Evolutionary conservation across 345 rosid species (phyloP), one percentile per base, ranked within the genome.

Genomic region (Arabis alpina): DNA sequence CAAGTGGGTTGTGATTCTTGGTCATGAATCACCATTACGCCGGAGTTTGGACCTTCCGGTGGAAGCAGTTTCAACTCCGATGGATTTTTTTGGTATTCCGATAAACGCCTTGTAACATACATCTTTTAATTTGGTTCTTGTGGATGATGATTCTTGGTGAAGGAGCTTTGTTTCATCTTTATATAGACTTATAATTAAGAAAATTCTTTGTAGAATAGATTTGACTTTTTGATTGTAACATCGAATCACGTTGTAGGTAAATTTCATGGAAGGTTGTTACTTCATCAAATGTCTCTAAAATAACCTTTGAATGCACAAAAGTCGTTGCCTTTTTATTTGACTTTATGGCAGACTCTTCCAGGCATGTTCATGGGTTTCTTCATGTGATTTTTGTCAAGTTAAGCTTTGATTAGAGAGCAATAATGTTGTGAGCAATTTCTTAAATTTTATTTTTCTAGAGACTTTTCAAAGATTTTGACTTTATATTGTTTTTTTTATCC

Each of bases 41-140:
- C 95, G 1, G 86, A 83, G 68, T 79, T 82, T 6, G 89, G 86
- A 65, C 86, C 94, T 39, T 80, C 85, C 2, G 87, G 66, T 10
- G 86, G 83, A 19, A 80, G 61, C 25, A 37, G 45, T 2, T 82
- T 76, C 0, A 82, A 69, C 37, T 77, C 78, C 8, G 79, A 32
- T 42, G 85, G 79, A 68, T 45, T 47, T 36, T 66, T 84, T 43
- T 76, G 80, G 75, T 79, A 86, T 61, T 80, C 48, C 27, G 86
- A 68, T 60, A 83, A 84, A 81, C 79, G 76, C 71, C 44, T 76
- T 14, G 72, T 76, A 0, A 76, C 75, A 70, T 70, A 76, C 79
- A 70, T 76, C 54, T 83, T 83, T 64, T 1, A 15, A 9, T 8
- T 55, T 55, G 42, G 42, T 55, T 32, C n/a, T 30, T 30, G 34